A percentile compares a stretch with the other conserved stretches of the same genome.
phyloP scores from a whole-genome alignment of 805 yeast species.

The Saccharomycopsis sp. region DNA sequence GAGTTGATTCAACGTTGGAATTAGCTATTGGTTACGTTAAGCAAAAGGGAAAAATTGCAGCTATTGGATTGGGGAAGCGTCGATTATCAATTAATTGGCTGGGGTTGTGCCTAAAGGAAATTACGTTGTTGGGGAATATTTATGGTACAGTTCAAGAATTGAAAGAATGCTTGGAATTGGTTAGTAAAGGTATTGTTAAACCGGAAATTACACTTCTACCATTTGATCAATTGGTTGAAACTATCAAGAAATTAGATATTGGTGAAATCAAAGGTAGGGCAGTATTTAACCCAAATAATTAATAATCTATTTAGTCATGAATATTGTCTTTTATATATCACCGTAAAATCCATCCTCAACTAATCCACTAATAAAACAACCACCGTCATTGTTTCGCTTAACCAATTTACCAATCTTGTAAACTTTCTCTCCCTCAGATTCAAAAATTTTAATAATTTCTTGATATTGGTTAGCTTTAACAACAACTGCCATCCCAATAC shows the following conservation, averaged over 20 bases:
- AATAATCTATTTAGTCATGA: too few relatives aligned
- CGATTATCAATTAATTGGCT: slow-evolving; percentile 30
- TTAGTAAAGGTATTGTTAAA: slow-evolving; percentile 32
- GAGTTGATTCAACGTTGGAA: slow-evolving; percentile 23
- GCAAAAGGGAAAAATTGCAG: slow-evolving; percentile 33
- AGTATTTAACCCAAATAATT: slow-evolving; percentile 24
- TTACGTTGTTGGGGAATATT: slow-evolving; percentile 33
- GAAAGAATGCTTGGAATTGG: slow-evolving; percentile 37
- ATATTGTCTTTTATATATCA: background rate
- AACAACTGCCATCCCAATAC: slow-evolving; percentile 93
- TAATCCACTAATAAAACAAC: slow-evolving; percentile 47
- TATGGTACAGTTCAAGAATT: slow-evolving; percentile 42
- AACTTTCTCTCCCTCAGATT: slow-evolving; percentile 67
- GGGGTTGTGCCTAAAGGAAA: slow-evolving; percentile 36
- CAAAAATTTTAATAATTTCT: slow-evolving; percentile 44
- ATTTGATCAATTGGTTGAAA: slow-evolving; percentile 33
- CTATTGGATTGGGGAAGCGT: slow-evolving; percentile 37
- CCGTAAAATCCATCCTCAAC: slow-evolving; percentile 2
- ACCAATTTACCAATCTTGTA: slow-evolving; percentile 59
- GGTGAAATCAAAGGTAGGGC: slow-evolving; percentile 38
- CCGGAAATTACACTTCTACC: slow-evolving; percentile 30
- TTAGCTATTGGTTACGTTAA: slow-evolving; percentile 30
- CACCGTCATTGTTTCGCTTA: slow-evolving; percentile 42
- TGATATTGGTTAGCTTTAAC: slow-evolving; percentile 65
- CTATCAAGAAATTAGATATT: slow-evolving; percentile 30